Conservation (phyloP, 768 basidiomycete species). For the Tricholoma hemisulphureum region DNA sequence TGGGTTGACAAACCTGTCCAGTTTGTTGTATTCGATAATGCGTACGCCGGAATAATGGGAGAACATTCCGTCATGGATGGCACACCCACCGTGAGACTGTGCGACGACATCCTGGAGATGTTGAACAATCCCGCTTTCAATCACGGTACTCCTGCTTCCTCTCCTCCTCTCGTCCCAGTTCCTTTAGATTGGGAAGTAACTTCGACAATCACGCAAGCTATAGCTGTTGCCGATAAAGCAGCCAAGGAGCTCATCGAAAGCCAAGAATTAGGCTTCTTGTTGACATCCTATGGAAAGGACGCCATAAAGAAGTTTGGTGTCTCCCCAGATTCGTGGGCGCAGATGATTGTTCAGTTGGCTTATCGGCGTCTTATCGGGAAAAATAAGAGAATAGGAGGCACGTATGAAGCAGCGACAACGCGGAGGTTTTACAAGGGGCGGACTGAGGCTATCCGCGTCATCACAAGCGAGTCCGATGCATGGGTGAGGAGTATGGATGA, state of each 20-base stretch:
- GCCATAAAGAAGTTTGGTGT: constrained; percentile 83
- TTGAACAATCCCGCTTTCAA: constrained; percentile 64
- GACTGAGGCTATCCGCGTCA: constrained; percentile 91
- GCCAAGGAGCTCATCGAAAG: constrained; percentile 57
- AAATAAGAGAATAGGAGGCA: constrained; percentile 64
- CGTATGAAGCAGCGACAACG: constrained; percentile 96
- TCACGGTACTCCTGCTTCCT: constrained; percentile 41
- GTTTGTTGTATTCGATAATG: constrained; percentile 83
- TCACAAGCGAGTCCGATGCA: constrained; percentile 70
- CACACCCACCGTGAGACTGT: constrained; percentile 73
- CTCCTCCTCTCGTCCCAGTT: constrained; percentile 32
- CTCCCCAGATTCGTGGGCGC: constrained; percentile 95
- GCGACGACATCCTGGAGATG: constrained; percentile 64
- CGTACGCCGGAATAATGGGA: constrained; percentile 82
- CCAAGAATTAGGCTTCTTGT: constrained; percentile 61
- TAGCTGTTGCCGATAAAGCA: constrained; percentile 53
- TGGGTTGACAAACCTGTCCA: constrained; percentile 92
- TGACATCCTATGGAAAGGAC: constrained; percentile 80
- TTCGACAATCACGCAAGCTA: constrained; percentile 45
- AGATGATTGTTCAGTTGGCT: constrained; percentile 89
- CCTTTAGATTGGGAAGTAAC: constrained; percentile 67
- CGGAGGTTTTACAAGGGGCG: constrained; percentile 84
- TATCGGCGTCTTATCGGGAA: constrained; percentile 66
- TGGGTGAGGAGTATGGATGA: constrained; percentile 80
- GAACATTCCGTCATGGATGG: constrained; percentile 94